Evolutionary conservation across 768 basidiomycete genomes (phyloP).

Genomic region (Tulasnella calospora): DNA sequence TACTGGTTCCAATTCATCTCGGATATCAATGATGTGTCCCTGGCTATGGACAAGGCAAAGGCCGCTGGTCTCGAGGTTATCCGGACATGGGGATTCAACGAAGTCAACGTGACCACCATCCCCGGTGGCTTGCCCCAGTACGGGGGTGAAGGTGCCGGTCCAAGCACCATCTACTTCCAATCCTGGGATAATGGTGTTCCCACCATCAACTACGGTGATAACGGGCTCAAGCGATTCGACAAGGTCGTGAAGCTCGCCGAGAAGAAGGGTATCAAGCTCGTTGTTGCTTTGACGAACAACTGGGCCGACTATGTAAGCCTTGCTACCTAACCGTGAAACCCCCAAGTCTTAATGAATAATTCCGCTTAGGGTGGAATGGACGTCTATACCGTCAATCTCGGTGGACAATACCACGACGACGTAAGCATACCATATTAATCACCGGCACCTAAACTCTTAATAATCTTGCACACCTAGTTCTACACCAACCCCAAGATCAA

Average conservation of each 20-base stretch:
- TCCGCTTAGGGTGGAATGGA: constrained; percentile 28
- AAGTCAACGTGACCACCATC: constrained; percentile 26
- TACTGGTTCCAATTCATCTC: constrained; percentile 27
- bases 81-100: constrained; percentile 29
- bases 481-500: constrained; percentile 29
- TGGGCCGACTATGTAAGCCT: constrained; percentile 10
- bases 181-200: constrained; percentile 24
- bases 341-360: background rate
- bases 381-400: constrained; percentile 27
- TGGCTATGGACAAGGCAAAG: constrained; percentile 29
- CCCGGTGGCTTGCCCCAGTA: constrained; percentile 27
- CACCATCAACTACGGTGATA: constrained; percentile 27
- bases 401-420: constrained; percentile 29
- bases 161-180: constrained; percentile 26
- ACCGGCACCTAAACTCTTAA: background rate
- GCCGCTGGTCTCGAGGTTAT: constrained; percentile 21
- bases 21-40: constrained; percentile 26
- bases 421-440: background rate
- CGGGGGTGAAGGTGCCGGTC: constrained; percentile 25
- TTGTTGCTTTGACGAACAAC: constrained; percentile 30
- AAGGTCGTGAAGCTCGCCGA: constrained; percentile 28
- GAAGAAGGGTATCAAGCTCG: constrained; percentile 29
- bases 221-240: constrained; percentile 28
- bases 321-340: background rate
- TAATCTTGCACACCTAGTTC: constrained; percentile 16